phyloP scores from a whole-genome alignment of 75 land plant genomes.

The Adiantum capillusveneris region DNA sequence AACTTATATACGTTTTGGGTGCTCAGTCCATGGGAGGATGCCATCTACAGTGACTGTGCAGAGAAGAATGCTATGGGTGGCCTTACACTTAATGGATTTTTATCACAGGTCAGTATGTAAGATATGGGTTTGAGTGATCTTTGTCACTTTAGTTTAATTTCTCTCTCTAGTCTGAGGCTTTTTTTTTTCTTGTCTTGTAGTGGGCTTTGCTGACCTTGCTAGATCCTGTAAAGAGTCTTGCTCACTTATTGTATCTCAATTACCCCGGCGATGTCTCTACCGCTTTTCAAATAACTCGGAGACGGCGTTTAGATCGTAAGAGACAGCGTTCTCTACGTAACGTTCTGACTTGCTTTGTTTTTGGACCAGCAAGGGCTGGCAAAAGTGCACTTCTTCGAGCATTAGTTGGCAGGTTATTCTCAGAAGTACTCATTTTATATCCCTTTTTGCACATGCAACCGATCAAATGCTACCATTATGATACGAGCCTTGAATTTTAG shows the following conservation, averaged over 20 bases:
- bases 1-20: too few species aligned
- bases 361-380: constrained; percentile 82
- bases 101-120: constrained; percentile 68
- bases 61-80: constrained; percentile 74
- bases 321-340: constrained; percentile 65
- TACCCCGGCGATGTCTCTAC: constrained; percentile 65
- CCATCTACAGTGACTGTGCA: constrained; percentile 54
- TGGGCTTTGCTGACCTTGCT: constrained; percentile 93
- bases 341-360: constrained; percentile 87
- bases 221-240: constrained; percentile 69
- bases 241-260: constrained; percentile 77
- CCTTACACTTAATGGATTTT: constrained; percentile 69
- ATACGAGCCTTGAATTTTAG: too few species aligned
- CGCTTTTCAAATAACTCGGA: constrained; percentile 59
- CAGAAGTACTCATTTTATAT: too few species aligned
- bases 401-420: constrained; percentile 66
- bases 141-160: too few species aligned
- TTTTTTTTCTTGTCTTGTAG: constrained; percentile 37
- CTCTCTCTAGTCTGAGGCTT: too few species aligned
- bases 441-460: too few species aligned
- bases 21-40: constrained; percentile 80
- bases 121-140: too few species aligned
- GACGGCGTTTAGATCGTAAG: constrained; percentile 75
- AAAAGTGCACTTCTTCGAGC: constrained; percentile 78
- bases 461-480: too few species aligned